Evolutionary conservation across 129 eudicot species (phyloP).

Genomic region (Flaveria linearis): DNA sequence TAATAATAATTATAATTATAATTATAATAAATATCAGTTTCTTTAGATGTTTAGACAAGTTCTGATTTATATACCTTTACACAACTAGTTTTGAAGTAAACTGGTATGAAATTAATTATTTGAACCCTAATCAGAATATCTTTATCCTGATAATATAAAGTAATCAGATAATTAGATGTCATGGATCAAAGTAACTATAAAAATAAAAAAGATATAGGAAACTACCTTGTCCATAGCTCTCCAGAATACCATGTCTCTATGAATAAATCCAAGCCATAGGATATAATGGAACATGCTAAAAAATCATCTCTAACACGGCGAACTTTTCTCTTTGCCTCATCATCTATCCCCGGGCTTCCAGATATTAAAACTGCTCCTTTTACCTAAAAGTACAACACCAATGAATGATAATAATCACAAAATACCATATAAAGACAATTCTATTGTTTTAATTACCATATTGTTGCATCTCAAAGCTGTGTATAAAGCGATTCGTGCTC

Average conservation of each 20-base stretch:
- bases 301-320: slow-evolving; percentile 76
- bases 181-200: background rate
- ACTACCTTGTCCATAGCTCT: slow-evolving; percentile 81
- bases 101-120: background rate
- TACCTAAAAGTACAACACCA: slow-evolving; percentile 39
- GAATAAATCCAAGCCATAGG: slow-evolving; percentile 68
- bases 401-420: background rate
- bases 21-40: background rate
- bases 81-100: too few species aligned
- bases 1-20: background rate
- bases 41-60: background rate
- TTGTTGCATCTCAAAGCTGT: slow-evolving; percentile 61
- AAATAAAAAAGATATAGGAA: background rate
- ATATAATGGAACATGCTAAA: slow-evolving; percentile 53
- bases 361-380: slow-evolving; percentile 70
- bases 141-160: background rate
- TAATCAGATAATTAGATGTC: background rate
- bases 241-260: slow-evolving; percentile 73
- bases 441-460: slow-evolving; percentile 48
- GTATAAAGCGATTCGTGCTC: slow-evolving; percentile 81
- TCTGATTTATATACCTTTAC: background rate
- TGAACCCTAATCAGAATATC: background rate
- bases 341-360: slow-evolving; percentile 92
- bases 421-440: background rate
- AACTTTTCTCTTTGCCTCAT: slow-evolving; percentile 49